phyloP scores from a whole-genome alignment of 441 rosid species.

The Manihot esculenta region DNA sequence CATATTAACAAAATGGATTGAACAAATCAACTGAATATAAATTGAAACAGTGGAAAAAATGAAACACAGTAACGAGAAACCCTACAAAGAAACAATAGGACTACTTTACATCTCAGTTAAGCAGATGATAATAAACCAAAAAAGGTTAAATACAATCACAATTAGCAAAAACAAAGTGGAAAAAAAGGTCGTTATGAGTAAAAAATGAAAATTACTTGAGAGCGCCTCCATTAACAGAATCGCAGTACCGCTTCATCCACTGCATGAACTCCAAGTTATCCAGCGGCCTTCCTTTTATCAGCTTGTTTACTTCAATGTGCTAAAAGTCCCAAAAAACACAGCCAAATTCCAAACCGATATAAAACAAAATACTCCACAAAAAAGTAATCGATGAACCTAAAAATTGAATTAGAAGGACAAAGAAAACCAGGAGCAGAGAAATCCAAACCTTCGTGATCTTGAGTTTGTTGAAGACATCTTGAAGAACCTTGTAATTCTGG shows the following conservation, averaged over 20 bases:
- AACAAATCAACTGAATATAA: not conserved
- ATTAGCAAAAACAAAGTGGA: not conserved
- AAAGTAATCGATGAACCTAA: not conserved
- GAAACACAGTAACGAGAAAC: not conserved
- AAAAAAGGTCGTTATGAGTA: not conserved
- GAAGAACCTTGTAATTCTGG: slow-evolving; percentile 91
- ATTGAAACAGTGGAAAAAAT: not conserved
- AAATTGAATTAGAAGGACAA: too few species aligned
- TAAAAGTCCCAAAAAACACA: slow-evolving; percentile 11
- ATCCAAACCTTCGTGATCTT: slow-evolving; percentile 80
- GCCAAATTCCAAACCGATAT: not conserved
- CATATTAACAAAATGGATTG: not conserved
- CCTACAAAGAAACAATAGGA: not conserved
- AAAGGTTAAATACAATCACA: not conserved
- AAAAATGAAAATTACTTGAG: slow-evolving; percentile 44
- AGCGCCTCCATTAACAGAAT: slow-evolving; percentile 68
- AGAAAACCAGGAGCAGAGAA: not conserved
- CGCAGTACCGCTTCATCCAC: slow-evolving; percentile 96
- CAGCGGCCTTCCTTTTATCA: slow-evolving; percentile 88
- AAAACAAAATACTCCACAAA: not conserved
- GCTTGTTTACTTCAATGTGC: slow-evolving; percentile 89
- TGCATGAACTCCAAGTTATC: slow-evolving; percentile 98
- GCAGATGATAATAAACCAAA: not conserved
- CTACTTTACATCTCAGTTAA: not conserved
- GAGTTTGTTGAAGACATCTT: slow-evolving; percentile 92